Evolutionary conservation across 257 asterid genomes (phyloP).

Genomic region (Ilex aquifolium): DNA sequence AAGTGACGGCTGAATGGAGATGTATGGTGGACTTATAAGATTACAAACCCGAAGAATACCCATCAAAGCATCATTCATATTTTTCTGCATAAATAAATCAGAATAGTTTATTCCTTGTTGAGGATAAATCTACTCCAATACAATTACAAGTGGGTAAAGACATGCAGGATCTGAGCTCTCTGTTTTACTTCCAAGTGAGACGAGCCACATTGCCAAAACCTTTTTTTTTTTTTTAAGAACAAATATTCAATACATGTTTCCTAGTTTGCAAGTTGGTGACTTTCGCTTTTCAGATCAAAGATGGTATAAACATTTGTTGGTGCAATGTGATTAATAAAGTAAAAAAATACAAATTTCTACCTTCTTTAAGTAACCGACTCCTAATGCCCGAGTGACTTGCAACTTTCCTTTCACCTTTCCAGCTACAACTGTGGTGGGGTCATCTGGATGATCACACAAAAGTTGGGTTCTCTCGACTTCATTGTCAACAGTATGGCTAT

Average conservation of each 20-base stretch:
- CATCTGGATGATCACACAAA: slow-evolving; percentile 70
- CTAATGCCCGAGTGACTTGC: slow-evolving; percentile 91
- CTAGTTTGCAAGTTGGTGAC: too few relatives aligned
- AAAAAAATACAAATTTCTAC: slow-evolving; percentile 24
- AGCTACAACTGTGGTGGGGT: slow-evolving; percentile 44
- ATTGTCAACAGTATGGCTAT: slow-evolving; percentile 73
- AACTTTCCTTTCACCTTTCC: slow-evolving; percentile 91
- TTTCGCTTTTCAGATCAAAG: too few relatives aligned
- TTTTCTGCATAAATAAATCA: slow-evolving; percentile 45
- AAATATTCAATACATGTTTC: too few relatives aligned
- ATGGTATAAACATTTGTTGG: too few relatives aligned
- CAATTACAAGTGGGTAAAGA: too few relatives aligned
- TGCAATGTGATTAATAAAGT: too few relatives aligned
- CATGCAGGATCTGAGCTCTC: too few relatives aligned
- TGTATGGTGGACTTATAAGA: slow-evolving; percentile 87
- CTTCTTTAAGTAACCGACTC: slow-evolving; percentile 96
- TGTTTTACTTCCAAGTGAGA: too few relatives aligned
- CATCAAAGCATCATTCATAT: slow-evolving; percentile 90
- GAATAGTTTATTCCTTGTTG: background rate
- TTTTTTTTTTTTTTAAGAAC: too few relatives aligned
- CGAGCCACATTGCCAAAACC: too few relatives aligned
- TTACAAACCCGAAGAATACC: slow-evolving; percentile 85
- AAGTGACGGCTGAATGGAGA: slow-evolving; percentile 66
- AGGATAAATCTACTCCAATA: background rate
- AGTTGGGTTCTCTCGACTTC: slow-evolving; percentile 67